A percentile compares a stretch with the other conserved stretches of the same genome.
phyloP scores from a whole-genome alignment of 2,329 filamentous ascomycete genomes.

The Stachybotrys elegans region DNA sequence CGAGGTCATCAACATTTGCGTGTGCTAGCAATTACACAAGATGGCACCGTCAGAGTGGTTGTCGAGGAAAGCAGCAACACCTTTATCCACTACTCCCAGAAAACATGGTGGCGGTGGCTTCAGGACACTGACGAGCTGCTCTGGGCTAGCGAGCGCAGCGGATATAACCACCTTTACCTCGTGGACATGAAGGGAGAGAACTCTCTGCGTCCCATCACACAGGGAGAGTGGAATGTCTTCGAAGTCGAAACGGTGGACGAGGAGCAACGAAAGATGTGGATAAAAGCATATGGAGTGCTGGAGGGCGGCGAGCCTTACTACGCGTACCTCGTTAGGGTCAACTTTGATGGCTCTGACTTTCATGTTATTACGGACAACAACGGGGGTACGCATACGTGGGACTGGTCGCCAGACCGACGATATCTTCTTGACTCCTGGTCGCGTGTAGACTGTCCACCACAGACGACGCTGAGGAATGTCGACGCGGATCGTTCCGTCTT shows the following conservation, averaged over 20 bases:
- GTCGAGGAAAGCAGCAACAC: constrained; percentile 19
- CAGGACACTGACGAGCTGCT: constrained; percentile 19
- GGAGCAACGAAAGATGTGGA: constrained; percentile 13
- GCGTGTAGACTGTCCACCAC: constrained; percentile 15
- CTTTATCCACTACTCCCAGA: constrained; percentile 16
- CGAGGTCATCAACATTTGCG: constrained; percentile 19
- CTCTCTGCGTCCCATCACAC: constrained; percentile 23
- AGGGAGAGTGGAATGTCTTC: constrained; percentile 18
- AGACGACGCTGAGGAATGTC: constrained; percentile 11
- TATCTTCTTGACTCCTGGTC: constrained; percentile 20
- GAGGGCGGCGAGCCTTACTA: constrained; percentile 19
- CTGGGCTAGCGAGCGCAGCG: constrained; percentile 22
- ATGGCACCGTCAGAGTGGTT: constrained; percentile 13
- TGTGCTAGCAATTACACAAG: constrained; percentile 10
- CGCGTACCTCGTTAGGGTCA: constrained; percentile 15
- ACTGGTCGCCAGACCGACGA: constrained; percentile 13
- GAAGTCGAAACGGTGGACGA: constrained; percentile 16
- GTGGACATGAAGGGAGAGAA: constrained; percentile 12
- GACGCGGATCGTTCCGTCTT: constrained; percentile 11
- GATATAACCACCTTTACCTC: constrained; percentile 22
- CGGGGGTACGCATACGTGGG: constrained; percentile 20
- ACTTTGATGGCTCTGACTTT: constrained; percentile 20
- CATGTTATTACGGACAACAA: constrained; percentile 17
- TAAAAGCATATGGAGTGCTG: constrained; percentile 14
- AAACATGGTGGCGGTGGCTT: background rate